Base-by-base conservation (phyloP, 257 asterid genomes). In the Solanum bulbocastanum region DNA sequence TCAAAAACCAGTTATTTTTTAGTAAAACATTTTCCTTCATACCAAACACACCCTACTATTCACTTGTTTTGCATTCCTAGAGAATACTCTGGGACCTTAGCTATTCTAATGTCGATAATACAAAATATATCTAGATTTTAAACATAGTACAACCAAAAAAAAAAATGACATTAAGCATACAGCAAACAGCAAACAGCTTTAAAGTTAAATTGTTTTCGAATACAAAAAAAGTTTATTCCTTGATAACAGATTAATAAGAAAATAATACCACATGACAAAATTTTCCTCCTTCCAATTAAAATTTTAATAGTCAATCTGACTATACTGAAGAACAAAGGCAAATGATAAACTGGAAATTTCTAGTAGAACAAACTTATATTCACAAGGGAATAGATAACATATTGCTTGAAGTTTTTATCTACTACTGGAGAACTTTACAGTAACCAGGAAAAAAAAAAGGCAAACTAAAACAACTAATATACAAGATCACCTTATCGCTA, bases 401-500 rank as follows among this genome's bases (percentile, higher is more conserved):
- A 81, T 42, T 46, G 66, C 68, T 81, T 81, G 39, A 81, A 46
- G 68, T 16, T 46, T 16, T 46, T 4, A 10, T 16, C 85, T 81
- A 5, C 66, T 44, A 18, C 85, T 44, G 40, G 40, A 46, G 66
- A 46, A 42, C 37, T 42, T 78, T 39, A 76, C 83, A 76, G 84
- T 78, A n/a, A 25, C 84, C 65, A 49, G 44, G 27, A 6, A 37
- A 84, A 84, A 37, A 30, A 15, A 27, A 35, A 13, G 23, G 9
- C n/a, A 12, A 79, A 60, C 86, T 72, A 73, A 58, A 9, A 71
- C 32, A 33, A 82, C 87, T 85, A 90, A 90, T 90, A 85, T 90
- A 90, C 92, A 90, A n/a, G 20, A 83, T 65, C 46, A 83, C 88
- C 88, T 89, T 46, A 87, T 15, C 10, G 49, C 92, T 85, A 87